Evolutionary conservation across 352 stramenopile species (phyloP).

Genomic region (Pythium graminicola): DNA sequence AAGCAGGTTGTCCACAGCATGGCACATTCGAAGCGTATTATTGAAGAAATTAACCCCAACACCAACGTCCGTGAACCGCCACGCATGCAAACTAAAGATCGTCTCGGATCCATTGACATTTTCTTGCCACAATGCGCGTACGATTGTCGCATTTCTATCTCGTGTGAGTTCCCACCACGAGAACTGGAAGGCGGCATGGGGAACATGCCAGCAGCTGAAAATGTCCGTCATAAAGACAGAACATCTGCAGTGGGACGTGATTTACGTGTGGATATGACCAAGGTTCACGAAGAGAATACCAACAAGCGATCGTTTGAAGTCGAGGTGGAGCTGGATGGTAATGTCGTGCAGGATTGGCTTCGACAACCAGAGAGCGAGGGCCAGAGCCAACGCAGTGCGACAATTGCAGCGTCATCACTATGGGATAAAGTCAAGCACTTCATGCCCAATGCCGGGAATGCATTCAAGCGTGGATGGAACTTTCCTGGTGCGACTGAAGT

Average conservation of each 20-base stretch:
- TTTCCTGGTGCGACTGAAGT: constrained; percentile 62
- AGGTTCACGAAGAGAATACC: constrained; percentile 70
- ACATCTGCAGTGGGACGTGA: constrained; percentile 68
- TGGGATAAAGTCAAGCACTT: constrained; percentile 85
- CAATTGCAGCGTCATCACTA: constrained; percentile 51
- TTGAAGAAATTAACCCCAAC: constrained; percentile 65
- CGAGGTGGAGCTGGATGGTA: constrained; percentile 68
- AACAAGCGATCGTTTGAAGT: constrained; percentile 71
- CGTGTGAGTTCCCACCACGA: constrained; percentile 64
- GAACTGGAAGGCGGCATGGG: constrained; percentile 50
- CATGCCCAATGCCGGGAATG: constrained; percentile 72
- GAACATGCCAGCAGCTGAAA: constrained; percentile 66
- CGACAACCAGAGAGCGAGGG: constrained; percentile 64
- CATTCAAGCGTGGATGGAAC: constrained; percentile 74
- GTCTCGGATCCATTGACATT: constrained; percentile 76
- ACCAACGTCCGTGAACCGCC: constrained; percentile 38
- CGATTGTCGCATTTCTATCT: constrained; percentile 80
- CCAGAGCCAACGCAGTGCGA: constrained; percentile 65
- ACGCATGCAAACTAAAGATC: constrained; percentile 75
- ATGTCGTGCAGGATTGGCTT: constrained; percentile 68
- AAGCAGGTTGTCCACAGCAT: constrained; percentile 78
- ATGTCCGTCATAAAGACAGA: constrained; percentile 67
- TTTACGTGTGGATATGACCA: constrained; percentile 77
- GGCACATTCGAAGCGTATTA: constrained; percentile 64
- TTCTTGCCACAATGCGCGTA: constrained; percentile 83